Percentiles rank a stretch among this genome's conserved stretches.
Conservation (phyloP, 371 early-diverging fungal species). For the Thermomucor indicae-seudaticae region DNA sequence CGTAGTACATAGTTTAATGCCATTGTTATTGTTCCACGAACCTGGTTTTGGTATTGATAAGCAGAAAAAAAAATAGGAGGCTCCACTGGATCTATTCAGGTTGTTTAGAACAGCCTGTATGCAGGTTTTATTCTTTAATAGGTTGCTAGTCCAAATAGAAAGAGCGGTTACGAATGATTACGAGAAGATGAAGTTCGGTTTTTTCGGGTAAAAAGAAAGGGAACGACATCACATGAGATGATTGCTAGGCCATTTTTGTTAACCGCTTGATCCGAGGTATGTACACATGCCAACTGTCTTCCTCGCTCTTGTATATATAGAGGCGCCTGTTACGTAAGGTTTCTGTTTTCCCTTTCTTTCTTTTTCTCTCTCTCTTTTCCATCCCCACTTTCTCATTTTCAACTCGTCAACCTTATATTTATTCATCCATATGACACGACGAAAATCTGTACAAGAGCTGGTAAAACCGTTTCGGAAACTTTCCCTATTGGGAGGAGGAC, state of each 20-base stretch:
- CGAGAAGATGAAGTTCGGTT: no score
- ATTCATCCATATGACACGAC: constrained; percentile 21
- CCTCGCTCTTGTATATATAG: neutral
- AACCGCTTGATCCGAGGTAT: neutral
- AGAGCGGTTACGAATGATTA: no score
- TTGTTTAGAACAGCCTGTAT: no score
- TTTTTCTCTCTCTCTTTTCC: constrained; percentile 11
- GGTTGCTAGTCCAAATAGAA: no score
- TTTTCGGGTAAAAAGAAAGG: neutral
- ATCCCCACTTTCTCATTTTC: constrained; percentile 6
- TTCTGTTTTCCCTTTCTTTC: constrained; percentile 1
- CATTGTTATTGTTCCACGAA: no score
- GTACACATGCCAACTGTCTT: no score
- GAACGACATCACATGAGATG: neutral
- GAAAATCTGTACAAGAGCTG: constrained; percentile 32
- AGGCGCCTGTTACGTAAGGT: neutral
- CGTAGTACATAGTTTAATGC: no score
- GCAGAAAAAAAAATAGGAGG: no score
- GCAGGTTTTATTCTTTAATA: no score
- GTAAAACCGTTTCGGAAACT: constrained; percentile 33
- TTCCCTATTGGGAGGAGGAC: constrained; percentile 13
- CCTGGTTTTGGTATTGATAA: no score
- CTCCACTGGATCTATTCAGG: no score
- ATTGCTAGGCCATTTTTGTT: no score
- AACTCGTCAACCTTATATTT: constrained; percentile 1